Evolutionary conservation across 1,284 basidiomycete species (phyloP).

Genomic region (Apiotrichum gracile): DNA sequence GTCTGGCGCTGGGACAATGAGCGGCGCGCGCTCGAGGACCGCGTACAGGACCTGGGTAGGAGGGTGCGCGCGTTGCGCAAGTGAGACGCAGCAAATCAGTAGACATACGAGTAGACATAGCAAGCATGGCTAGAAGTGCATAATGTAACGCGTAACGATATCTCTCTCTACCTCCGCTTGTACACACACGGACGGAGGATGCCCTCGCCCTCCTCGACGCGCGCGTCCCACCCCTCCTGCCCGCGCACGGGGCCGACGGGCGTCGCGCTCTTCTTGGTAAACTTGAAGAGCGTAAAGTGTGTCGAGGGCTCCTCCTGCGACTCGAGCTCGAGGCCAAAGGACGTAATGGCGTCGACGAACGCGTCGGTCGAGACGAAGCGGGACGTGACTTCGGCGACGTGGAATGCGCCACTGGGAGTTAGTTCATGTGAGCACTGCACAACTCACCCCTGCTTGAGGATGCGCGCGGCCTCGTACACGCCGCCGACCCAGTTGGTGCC

Average conservation of each 20-base stretch:
- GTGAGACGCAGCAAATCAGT: no score
- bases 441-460: slow-evolving; percentile 71
- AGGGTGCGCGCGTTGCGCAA: slow-evolving; percentile 15
- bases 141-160: no score
- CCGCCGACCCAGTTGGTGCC: slow-evolving; percentile 92
- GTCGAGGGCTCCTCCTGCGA: slow-evolving; percentile 59
- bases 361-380: slow-evolving; percentile 67
- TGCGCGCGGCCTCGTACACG: slow-evolving; percentile 80
- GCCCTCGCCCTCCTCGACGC: slow-evolving; percentile 58
- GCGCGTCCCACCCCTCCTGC: slow-evolving; percentile 60
- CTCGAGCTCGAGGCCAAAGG: slow-evolving; percentile 64
- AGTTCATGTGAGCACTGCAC: background rate
- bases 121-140: no score
- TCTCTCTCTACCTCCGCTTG: slow-evolving; percentile 81
- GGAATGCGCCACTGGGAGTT: slow-evolving; percentile 66
- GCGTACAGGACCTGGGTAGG: slow-evolving; percentile 58
- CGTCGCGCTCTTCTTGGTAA: slow-evolving; percentile 60
- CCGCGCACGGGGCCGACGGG: slow-evolving; percentile 40
- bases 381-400: slow-evolving; percentile 93
- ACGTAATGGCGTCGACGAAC: slow-evolving; percentile 67
- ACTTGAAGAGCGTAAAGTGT: slow-evolving; percentile 83
- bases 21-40: slow-evolving; percentile 61
- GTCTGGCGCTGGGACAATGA: slow-evolving; percentile 67
- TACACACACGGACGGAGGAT: slow-evolving; percentile 91
- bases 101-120: background rate